phyloP scores from a whole-genome alignment of 192 early-diverging fungal species.

The Coemansia sp. region DNA sequence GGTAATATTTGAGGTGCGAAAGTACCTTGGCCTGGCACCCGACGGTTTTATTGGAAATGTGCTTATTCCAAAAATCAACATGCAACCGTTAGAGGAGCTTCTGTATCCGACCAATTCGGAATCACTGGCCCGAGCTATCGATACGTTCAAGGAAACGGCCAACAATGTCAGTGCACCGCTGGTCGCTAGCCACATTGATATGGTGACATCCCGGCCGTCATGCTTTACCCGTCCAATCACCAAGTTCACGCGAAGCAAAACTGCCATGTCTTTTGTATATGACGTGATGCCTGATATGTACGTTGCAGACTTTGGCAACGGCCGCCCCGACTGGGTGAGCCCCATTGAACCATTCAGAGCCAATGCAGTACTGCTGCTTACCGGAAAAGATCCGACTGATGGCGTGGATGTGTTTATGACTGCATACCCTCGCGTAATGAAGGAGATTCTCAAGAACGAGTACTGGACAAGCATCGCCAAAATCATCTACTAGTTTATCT shows the following conservation, averaged over 20 bases:
- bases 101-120: slow-evolving; percentile 24
- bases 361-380: slow-evolving; percentile 38
- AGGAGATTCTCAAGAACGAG: slow-evolving; percentile 41
- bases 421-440: slow-evolving; percentile 36
- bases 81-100: slow-evolving; percentile 13
- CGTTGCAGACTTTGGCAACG: slow-evolving; percentile 38
- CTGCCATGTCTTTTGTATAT: slow-evolving; percentile 40
- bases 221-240: slow-evolving; percentile 40
- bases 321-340: slow-evolving; percentile 44
- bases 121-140: slow-evolving; percentile 20
- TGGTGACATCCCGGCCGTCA: slow-evolving; percentile 28
- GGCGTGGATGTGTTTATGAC: slow-evolving; percentile 51
- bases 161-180: slow-evolving; percentile 15
- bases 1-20: slow-evolving; percentile 28
- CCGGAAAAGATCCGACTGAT: slow-evolving; percentile 22
- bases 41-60: slow-evolving; percentile 33
- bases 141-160: slow-evolving; percentile 13
- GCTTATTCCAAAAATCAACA: slow-evolving; percentile 32
- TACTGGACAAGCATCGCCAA: slow-evolving; percentile 35
- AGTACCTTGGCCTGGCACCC: slow-evolving; percentile 10
- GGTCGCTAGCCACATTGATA: slow-evolving; percentile 32
- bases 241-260: slow-evolving; percentile 18
- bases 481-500: slow-evolving; percentile 27
- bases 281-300: slow-evolving; percentile 51
- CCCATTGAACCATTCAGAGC: slow-evolving; percentile 44